Evolutionary conservation across 192 early-diverging fungal genomes (phyloP), one percentile per base, ranked within the genome.

Genomic region (Glomus cerebriforme): DNA sequence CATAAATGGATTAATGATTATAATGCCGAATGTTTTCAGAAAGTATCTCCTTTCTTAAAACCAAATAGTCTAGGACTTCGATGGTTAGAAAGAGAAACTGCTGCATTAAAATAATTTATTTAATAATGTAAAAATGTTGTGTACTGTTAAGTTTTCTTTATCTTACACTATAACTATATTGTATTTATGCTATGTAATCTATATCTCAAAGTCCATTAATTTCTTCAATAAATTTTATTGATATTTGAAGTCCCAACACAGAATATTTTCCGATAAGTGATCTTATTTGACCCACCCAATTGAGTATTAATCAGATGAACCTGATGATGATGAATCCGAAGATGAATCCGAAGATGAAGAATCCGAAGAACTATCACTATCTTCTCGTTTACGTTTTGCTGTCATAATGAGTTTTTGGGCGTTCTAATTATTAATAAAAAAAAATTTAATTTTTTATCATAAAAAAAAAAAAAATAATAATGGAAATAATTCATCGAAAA

Each of bases 1-100:
- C 82, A 83, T 19, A 82, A 91, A 70, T 99, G 97, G 97, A 81
- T 99, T 49, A 95, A 99, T 83, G 80, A 75, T 26, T 99, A 97
- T 86, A 92, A 99, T 81, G 79, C 80, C 3, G 85, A 90, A 78
- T 93, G 92, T 75, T 87, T 90, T 77, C 88, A 89, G 39, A 95
- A 92, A 82, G 92, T 99, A 13, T 86, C 88, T n/a, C 95, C 95
- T 64, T 85, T 94, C 59, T 78, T 99, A 75, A 80, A 88, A 70
- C 83, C 93, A 80, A 90, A 88, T 66, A 86, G 87, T 32, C 79
- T 86, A 29, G 95, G 87, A 22, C 87, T 89, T 71, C 85, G 91
- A 77, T 99, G 96, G 96, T 87, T 99, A 54, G 85, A 92, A 84
- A 88, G 90, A 67, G 95, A 98, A 76, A 94, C 96, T 3, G 79